A percentile compares a stretch with the other conserved stretches of the same genome.
Evolutionary conservation across 805 yeast genomes (phyloP).

Genomic region (Wickerhamomyces bisporus): DNA sequence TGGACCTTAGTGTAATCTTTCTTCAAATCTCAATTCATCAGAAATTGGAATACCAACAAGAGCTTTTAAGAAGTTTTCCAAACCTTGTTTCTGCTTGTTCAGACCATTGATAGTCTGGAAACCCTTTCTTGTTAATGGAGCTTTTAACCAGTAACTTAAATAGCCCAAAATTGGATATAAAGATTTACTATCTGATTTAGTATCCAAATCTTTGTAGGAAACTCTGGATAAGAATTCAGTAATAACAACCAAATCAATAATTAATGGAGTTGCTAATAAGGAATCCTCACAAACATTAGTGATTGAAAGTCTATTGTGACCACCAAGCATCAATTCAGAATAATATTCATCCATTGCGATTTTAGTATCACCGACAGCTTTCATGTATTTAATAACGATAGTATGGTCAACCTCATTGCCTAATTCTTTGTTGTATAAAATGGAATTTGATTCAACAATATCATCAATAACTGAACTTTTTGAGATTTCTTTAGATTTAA

Average conservation of each 20-base stretch:
- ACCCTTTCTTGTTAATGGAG: constrained; percentile 90
- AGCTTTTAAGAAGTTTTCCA: constrained; percentile 86
- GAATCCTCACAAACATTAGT: constrained; percentile 98
- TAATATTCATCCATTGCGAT: constrained; percentile 99
- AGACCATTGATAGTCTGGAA: constrained; percentile 87
- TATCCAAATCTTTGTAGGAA: constrained; percentile 52
- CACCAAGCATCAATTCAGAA: constrained; percentile 95
- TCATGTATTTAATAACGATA: constrained; percentile 89
- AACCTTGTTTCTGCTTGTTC: constrained; percentile 89
- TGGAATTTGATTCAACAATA: constrained; percentile 80
- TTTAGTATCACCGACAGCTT: constrained; percentile 93
- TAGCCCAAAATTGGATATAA: constrained; percentile 84
- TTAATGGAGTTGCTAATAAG: constrained; percentile 88
- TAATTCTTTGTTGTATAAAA: constrained; percentile 73
- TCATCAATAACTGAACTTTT: constrained; percentile 92
- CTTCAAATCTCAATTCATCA: constrained; percentile 92
- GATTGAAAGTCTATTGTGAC: constrained; percentile 89
- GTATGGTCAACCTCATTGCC: constrained; percentile 87
- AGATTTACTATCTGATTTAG: constrained; percentile 30
- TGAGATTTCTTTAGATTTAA: constrained; percentile 92
- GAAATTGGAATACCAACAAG: constrained; percentile 86
- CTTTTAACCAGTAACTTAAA: constrained; percentile 93
- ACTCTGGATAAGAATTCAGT: constrained; percentile 89
- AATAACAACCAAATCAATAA: constrained; percentile 85
- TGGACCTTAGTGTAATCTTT: constrained; percentile 46